Percentiles rank a stretch among this genome's conserved stretches.
Evolutionary conservation across 306 rosid genomes (phyloP).

Genomic region (Citrullus mucosospermus): DNA sequence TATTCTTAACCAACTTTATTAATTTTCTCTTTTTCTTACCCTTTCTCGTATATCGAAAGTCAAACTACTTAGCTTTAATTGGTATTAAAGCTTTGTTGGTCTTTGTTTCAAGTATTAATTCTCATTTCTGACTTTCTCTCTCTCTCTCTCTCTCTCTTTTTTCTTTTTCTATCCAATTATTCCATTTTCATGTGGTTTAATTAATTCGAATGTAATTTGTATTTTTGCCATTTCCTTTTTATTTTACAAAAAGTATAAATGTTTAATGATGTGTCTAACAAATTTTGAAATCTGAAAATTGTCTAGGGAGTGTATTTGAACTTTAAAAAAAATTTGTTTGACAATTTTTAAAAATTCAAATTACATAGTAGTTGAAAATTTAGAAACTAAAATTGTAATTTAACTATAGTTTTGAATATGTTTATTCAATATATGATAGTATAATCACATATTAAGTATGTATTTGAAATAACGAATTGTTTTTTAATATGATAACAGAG

Average conservation of each 20-base stretch:
- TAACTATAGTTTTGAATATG: too few relatives aligned
- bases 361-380: too few relatives aligned
- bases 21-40: neutral
- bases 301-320: too few relatives aligned
- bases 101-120: neutral
- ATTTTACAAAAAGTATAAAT: neutral
- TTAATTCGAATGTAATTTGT: too few relatives aligned
- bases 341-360: too few relatives aligned
- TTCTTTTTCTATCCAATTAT: neutral
- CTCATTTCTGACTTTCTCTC: neutral
- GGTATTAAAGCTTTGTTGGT: neutral
- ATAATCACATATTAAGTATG: too few relatives aligned
- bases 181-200: neutral
- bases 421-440: too few relatives aligned
- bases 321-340: too few relatives aligned
- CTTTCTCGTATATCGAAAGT: neutral
- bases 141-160: neutral
- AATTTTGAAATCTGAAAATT: too few relatives aligned
- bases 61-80: neutral
- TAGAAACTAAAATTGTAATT: too few relatives aligned
- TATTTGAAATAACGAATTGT: too few relatives aligned
- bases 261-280: neutral
- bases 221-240: too few relatives aligned
- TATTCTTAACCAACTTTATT: neutral
- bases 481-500: conserved; percentile 27